Base-by-base conservation (phyloP, 2,329 filamentous ascomycete genomes). In the Cladosporium oxysporum region DNA sequence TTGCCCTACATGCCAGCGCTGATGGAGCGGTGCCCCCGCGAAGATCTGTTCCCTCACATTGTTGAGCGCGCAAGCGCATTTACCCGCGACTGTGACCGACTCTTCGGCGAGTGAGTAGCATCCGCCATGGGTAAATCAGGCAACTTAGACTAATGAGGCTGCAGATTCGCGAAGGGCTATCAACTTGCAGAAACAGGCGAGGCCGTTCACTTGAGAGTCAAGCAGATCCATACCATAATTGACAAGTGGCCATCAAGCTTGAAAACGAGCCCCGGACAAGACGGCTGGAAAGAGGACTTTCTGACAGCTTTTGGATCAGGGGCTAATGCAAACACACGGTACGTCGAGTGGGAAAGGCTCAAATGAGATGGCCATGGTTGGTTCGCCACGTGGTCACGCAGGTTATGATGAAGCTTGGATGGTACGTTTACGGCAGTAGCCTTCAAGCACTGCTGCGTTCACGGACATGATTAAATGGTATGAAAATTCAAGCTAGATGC, bases 161-260 rank as follows among this genome's bases (percentile, higher is more conserved):
- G 18, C 12, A 44, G 67, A 65, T 35, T 69, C 66, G 62, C 66
- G 64, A 58, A 21, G 58, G 16, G 10, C 5, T 14, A 10, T 59
- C 2, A 21, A 49, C 14, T 71, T 71, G 53, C 16, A 57, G 10
- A 10, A 57, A 3, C 49, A 66, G 21, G 64, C 49, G 21, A 5
- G 37, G 18, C 7, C 2, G 23, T n/a, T 18, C 29, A 59, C 8
- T 35, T 70, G 16, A 26, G 28, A n/a, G 64, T 67, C 62, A 71
- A 70, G 63, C 12, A 63, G 28, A 12, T 28, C 2, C 41, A 71
- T 33, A 72, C 67, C 5, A 66, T 72, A 49, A 37, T 70, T 28
- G 69, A 67, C 28, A 67, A 69, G 50, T 71, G 66, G 66, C 70
- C 69, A 2, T 28, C 65, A 16, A 33, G 44, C 18, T 28, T 72